These are phyloP conservation scores for Thyridium curvatum DNA, from an alignment of 2,329 filamentous ascomycete species.

Conservation along the genomic window DNA sequence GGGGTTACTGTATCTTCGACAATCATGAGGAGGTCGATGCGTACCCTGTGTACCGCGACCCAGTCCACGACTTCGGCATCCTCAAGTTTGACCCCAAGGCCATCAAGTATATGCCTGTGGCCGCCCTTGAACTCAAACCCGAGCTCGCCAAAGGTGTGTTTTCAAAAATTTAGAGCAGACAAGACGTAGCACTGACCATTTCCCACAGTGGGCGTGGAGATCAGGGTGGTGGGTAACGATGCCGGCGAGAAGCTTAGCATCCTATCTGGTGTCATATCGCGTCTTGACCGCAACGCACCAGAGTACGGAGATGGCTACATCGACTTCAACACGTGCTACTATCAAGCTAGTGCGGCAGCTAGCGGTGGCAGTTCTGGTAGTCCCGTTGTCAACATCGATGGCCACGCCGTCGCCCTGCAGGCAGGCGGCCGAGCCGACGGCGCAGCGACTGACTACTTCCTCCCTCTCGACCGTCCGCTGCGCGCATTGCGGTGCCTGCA, in stretches of 20 bases:
- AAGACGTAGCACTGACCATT: constrained; percentile 10
- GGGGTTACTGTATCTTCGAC: constrained; percentile 97
- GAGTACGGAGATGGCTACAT: constrained; percentile 98
- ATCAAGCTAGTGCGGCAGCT: constrained; percentile 87
- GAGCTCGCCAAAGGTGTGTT: constrained; percentile 66
- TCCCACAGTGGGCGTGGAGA: constrained; percentile 73
- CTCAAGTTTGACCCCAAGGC: constrained; percentile 91
- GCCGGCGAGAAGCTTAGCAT: constrained; percentile 98
- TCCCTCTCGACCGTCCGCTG: constrained; percentile 84
- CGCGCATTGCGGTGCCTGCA: constrained; percentile 84
- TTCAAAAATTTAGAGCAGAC: neutral
- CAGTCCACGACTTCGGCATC: constrained; percentile 97
- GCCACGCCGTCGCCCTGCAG: constrained; percentile 85
- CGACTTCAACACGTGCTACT: constrained; percentile 95
- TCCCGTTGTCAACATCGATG: constrained; percentile 94
- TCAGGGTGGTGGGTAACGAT: constrained; percentile 96
- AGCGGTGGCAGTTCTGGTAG: constrained; percentile 97
- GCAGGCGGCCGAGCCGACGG: constrained; percentile 91
- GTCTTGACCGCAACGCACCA: constrained; percentile 90
- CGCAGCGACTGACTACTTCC: constrained; percentile 94
- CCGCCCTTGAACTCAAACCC: constrained; percentile 72
- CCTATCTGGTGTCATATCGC: constrained; percentile 92
- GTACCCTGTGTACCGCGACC: constrained; percentile 93
- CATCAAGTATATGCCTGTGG: constrained; percentile 95
- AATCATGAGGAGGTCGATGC: constrained; percentile 97